Conservation (phyloP, 23 red algal species). For the Gracilariopsis chorda region DNA sequence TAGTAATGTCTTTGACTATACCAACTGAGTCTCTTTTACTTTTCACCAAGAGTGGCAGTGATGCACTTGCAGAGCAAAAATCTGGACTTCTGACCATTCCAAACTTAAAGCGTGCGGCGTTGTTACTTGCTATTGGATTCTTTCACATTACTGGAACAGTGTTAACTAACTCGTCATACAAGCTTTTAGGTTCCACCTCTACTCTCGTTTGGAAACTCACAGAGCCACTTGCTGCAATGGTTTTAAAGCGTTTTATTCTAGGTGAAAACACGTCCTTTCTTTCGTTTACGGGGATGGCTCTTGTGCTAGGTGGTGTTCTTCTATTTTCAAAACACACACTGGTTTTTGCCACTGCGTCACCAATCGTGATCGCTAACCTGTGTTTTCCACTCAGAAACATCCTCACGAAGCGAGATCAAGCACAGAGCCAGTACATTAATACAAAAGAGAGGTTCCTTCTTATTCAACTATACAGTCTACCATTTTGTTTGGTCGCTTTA, state of each 20-base stretch:
- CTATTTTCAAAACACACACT: neutral
- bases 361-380: slow-evolving; percentile 8
- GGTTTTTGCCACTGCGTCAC: neutral
- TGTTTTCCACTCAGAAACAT: slow-evolving; percentile 22
- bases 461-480: neutral
- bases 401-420: neutral
- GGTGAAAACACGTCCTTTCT: neutral
- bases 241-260: neutral
- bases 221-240: slow-evolving; percentile 18
- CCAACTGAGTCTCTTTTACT: neutral
- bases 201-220: slow-evolving; percentile 23
- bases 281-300: neutral
- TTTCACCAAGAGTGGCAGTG: too few species aligned
- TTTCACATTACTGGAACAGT: neutral
- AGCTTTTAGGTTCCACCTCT: slow-evolving; percentile 13
- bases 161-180: slow-evolving; percentile 33
- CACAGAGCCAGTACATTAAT: neutral
- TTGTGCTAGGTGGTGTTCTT: neutral
- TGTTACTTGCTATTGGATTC: neutral
- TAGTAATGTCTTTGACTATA: neutral
- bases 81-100: neutral
- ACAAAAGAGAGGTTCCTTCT: neutral
- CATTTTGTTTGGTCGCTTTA: neutral
- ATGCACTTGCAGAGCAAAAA: too few species aligned
- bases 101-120: too few species aligned